These are phyloP conservation scores for Trametes coccinea DNA, from an alignment of 768 basidiomycete genomes.

Conservation along the genomic window DNA sequence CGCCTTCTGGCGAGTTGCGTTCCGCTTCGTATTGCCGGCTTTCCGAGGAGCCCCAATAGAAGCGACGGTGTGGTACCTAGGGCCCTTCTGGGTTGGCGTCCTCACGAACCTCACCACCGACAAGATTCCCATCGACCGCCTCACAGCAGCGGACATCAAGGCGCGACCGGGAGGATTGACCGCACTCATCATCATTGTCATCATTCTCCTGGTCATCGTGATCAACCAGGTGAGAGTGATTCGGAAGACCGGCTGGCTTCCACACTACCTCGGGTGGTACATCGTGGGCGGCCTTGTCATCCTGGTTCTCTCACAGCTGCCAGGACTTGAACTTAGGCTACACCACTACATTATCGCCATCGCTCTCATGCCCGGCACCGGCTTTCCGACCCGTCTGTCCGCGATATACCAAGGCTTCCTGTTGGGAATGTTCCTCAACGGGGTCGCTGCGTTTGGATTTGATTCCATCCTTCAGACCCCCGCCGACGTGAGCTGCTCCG, in stretches of 20 bases:
- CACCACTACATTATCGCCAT: conserved; percentile 86
- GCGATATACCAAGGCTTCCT: conserved; percentile 82
- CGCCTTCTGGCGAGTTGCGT: conserved; percentile 74
- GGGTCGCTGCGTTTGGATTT: conserved; percentile 76
- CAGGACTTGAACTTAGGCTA: conserved; percentile 66
- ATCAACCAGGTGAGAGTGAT: conserved; percentile 82
- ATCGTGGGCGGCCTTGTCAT: conserved; percentile 62
- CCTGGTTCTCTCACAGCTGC: conserved; percentile 66
- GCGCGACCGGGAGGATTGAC: conserved; percentile 67
- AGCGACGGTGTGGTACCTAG: conserved; percentile 70
- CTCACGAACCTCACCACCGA: conserved; percentile 72
- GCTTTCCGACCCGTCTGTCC: conserved; percentile 77
- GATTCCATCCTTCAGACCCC: conserved; percentile 78
- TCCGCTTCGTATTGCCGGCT: conserved; percentile 71
- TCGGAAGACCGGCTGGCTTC: conserved; percentile 82
- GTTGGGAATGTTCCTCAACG: conserved; percentile 81
- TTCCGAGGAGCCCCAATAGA: conserved; percentile 73
- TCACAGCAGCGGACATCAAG: conserved; percentile 67
- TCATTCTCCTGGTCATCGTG: conserved; percentile 58
- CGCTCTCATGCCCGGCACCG: conserved; percentile 72
- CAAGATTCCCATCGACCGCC: conserved; percentile 73
- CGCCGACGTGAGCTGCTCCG: conserved; percentile 51
- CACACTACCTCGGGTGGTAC: conserved; percentile 77
- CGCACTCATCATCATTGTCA: conserved; percentile 65
- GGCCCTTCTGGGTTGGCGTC: conserved; percentile 77